Conservation (phyloP, 1,139 yeast genomes). For the Hyphopichia pseudoburtonii region DNA sequence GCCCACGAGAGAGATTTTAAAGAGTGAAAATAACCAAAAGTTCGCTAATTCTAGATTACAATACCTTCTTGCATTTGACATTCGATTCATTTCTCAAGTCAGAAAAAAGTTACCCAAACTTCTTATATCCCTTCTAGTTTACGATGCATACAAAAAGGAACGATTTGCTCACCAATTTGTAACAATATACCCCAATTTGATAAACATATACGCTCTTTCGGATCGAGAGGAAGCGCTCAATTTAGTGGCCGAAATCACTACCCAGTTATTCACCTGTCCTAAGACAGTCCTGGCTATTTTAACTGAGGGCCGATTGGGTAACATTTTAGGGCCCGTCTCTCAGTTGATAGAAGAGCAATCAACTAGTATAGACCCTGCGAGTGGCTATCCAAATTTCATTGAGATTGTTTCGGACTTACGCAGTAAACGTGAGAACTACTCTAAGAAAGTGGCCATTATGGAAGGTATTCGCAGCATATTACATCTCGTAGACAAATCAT, state of each 20-base stretch:
- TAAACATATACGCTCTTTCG: constrained; percentile 44
- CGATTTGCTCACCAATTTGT: constrained; percentile 53
- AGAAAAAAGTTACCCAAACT: constrained; percentile 49
- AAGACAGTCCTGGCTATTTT: constrained; percentile 48
- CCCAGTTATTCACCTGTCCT: constrained; percentile 69
- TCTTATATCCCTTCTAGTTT: constrained; percentile 54
- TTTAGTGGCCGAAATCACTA: constrained; percentile 51
- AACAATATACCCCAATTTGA: constrained; percentile 54
- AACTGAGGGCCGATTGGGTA: constrained; percentile 32
- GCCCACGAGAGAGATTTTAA: constrained; percentile 7
- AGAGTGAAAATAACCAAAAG: not conserved
- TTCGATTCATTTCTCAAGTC: constrained; percentile 51
- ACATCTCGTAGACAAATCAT: constrained; percentile 40
- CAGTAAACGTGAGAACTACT: constrained; percentile 13
- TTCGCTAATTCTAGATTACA: constrained; percentile 45
- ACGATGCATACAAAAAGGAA: constrained; percentile 46
- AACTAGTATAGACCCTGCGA: constrained; percentile 22
- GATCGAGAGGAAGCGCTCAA: constrained; percentile 70
- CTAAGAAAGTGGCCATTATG: constrained; percentile 31
- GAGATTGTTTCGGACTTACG: constrained; percentile 22
- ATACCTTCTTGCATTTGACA: constrained; percentile 53
- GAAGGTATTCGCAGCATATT: constrained; percentile 43
- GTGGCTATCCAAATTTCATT: constrained; percentile 30
- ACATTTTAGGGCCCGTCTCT: constrained; percentile 48
- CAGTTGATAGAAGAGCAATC: constrained; percentile 44